These are phyloP conservation scores for Oryza coarctata DNA, from an alignment of 176 grass and related monocot species.

Conservation along the genomic window DNA sequence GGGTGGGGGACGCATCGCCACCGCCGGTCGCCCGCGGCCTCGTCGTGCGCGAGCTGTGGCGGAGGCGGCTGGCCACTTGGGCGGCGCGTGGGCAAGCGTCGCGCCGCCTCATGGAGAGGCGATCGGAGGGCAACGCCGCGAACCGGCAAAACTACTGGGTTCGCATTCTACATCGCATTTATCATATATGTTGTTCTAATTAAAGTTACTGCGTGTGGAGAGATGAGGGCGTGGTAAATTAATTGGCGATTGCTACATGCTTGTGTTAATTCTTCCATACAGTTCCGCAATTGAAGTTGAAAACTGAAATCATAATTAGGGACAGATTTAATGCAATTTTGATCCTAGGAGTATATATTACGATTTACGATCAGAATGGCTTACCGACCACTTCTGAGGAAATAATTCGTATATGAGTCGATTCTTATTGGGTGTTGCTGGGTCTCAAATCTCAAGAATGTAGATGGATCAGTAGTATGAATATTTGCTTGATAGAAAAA, in stretches of 20 bases:
- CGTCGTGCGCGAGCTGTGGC: not conserved
- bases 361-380: not conserved
- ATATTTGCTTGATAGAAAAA: not conserved
- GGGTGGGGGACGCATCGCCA: not conserved
- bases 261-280: not conserved
- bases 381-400: not conserved
- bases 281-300: not conserved
- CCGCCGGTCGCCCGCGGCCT: constrained; percentile 1
- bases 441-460: not conserved
- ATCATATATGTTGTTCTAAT: not conserved
- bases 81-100: constrained; percentile 16
- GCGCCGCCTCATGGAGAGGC: constrained; percentile 12
- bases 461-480: not conserved
- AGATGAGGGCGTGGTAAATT: not conserved
- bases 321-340: not conserved
- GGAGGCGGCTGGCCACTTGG: not conserved
- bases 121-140: not conserved
- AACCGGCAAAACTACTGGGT: not conserved
- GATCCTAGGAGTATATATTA: no score
- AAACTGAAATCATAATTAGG: not conserved
- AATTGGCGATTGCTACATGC: not conserved
- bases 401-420: not conserved
- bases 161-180: not conserved
- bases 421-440: not conserved
- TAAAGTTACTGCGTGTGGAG: not conserved